Base-by-base conservation (phyloP, 2,329 filamentous ascomycete genomes). In the Calonectria pteridis region DNA sequence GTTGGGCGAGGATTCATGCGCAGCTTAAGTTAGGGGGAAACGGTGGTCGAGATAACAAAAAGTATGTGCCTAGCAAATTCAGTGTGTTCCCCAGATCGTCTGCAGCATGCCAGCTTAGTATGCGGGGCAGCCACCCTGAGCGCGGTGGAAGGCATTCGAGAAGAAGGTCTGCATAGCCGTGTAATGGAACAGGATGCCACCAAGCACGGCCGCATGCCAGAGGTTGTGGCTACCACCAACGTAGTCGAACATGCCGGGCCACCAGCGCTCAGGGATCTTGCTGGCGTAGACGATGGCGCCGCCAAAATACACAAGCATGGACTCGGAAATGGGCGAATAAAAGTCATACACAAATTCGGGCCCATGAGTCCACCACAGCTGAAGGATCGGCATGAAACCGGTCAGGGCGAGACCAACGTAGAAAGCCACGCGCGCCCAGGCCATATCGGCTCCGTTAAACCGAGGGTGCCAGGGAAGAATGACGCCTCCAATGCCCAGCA, bases 141-240 rank as follows among this genome's bases (percentile, higher is more conserved):
- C 94, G 73, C 93, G 90, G 77, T 88, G 85, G 84, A 96, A 96
- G 14, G 94, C 94, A 50, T 89, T 90, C 6, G 93, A 89, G 82
- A 99, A 99, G 84, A 99, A 97, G 70, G 95, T 91, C 84, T 98
- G 94, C 96, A 99, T 98, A 23, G 97, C 97, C 28, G 91, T 90
- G 85, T 98, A 99, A 84, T 99, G 97, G 84, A 98, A 98, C n/a
- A 98, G 85, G 72, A 99, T 99, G 14, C 97, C 97, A 20, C 96
- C 95, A 33, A 99, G 87, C 14, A 99, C 97, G 10, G 97, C 97
- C 40, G 98, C 86, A 84, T 99, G 97, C 97, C 97, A 99, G 72
- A 99, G 92, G 84, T 99, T 99, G 86, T 99, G 97, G 84, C 95
- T 97, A 58, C 95, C 96, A 49, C 97, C 97, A 50, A 97, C 90